Evolutionary conservation across 2,329 filamentous ascomycete genomes (phyloP).

Genomic region (Cladosporium sp.): DNA sequence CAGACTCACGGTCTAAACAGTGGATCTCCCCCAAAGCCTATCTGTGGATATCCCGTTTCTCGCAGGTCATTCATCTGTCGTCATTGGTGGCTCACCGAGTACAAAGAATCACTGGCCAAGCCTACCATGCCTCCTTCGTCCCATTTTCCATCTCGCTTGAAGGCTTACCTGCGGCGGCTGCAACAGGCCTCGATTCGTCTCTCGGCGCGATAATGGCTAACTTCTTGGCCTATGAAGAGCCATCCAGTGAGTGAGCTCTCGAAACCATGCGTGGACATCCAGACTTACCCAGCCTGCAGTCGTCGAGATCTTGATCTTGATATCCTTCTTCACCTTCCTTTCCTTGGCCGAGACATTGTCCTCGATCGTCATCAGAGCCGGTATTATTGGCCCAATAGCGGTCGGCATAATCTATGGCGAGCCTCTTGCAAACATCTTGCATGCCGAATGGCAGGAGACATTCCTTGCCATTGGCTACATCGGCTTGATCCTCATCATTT

Average conservation of each 20-base stretch:
- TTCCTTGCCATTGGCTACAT: constrained; percentile 45
- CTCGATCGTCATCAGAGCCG: constrained; percentile 35
- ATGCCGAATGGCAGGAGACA: constrained; percentile 39
- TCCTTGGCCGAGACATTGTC: constrained; percentile 38
- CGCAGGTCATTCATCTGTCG: too few relatives aligned
- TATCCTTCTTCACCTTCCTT: constrained; percentile 43
- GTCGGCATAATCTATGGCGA: constrained; percentile 44
- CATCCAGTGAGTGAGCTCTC: neutral
- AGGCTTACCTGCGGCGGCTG: too few relatives aligned
- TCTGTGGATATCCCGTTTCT: too few relatives aligned
- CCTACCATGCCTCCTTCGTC: too few relatives aligned
- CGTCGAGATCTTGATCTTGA: constrained; percentile 32
- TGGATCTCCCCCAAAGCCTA: too few relatives aligned
- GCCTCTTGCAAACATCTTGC: constrained; percentile 42
- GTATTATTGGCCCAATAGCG: constrained; percentile 43
- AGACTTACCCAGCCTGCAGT: neutral
- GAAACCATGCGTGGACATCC: neutral
- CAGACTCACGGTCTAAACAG: too few relatives aligned
- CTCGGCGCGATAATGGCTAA: too few relatives aligned
- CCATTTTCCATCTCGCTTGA: too few relatives aligned
- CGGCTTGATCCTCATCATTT: constrained; percentile 46
- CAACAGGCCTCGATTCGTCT: too few relatives aligned
- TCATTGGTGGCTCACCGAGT: too few relatives aligned
- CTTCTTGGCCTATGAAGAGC: neutral
- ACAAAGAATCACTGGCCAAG: too few relatives aligned